phyloP scores from a whole-genome alignment of 345 rosid genomes.

The Aegle marmelos region DNA sequence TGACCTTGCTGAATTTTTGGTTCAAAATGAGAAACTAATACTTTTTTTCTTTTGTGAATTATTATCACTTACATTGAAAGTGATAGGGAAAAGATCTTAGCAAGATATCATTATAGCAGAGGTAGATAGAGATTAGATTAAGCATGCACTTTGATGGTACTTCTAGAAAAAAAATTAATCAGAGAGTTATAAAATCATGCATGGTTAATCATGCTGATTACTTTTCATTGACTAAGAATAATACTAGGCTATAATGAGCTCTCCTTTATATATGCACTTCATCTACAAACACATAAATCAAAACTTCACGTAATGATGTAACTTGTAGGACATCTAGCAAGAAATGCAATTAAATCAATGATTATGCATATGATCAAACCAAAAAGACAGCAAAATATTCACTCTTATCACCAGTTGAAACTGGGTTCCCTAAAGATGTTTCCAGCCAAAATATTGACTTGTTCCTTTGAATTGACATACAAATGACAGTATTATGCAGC shows the following conservation, averaged over 20 bases:
- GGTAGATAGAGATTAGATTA: background rate
- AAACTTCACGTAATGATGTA: background rate
- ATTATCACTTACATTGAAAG: no score
- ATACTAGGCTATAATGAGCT: background rate
- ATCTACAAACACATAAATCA: background rate
- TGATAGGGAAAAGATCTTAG: no score
- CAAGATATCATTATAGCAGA: background rate
- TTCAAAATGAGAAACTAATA: no score
- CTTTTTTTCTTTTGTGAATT: no score
- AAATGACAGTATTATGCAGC: background rate
- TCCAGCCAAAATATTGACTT: background rate
- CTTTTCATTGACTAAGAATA: background rate
- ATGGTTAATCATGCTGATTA: background rate
- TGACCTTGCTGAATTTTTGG: no score
- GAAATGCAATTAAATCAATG: background rate
- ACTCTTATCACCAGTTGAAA: background rate
- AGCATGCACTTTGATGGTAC: conserved; percentile 11
- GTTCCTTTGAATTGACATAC: background rate
- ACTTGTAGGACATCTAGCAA: background rate
- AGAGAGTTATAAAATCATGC: background rate
- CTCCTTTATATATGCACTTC: background rate
- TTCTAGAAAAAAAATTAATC: background rate
- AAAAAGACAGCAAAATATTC: conserved; percentile 8
- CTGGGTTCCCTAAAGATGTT: background rate
- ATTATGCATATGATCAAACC: background rate